These are phyloP conservation scores for Yamadazyma spencermartinsiae DNA, from an alignment of 1,139 yeast genomes.

Conservation along the genomic window DNA sequence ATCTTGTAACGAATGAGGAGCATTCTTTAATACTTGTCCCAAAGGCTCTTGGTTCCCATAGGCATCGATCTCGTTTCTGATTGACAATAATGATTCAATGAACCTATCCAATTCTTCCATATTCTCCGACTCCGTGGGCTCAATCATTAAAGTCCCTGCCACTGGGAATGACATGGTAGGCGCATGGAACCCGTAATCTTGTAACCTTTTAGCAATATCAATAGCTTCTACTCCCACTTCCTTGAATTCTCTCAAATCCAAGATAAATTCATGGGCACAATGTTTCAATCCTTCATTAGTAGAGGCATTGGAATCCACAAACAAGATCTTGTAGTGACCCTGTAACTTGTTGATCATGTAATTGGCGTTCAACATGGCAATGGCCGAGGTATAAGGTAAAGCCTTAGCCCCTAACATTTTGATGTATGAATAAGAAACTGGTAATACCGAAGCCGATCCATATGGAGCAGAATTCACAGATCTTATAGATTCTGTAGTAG, in stretches of 20 bases:
- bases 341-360: constrained; percentile 83
- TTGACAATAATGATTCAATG: constrained; percentile 81
- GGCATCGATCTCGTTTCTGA: constrained; percentile 80
- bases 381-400: constrained; percentile 78
- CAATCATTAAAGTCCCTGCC: constrained; percentile 95
- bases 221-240: constrained; percentile 85
- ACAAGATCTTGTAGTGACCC: constrained; percentile 72
- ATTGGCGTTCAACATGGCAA: constrained; percentile 94
- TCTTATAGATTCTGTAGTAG: constrained; percentile 56
- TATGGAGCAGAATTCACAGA: constrained; percentile 93
- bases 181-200: constrained; percentile 98
- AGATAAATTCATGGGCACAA: constrained; percentile 95
- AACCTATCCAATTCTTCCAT: constrained; percentile 86
- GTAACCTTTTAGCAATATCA: constrained; percentile 94
- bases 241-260: constrained; percentile 87
- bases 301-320: constrained; percentile 53
- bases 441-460: constrained; percentile 91
- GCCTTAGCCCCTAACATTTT: constrained; percentile 89
- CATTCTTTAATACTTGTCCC: constrained; percentile 78
- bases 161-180: constrained; percentile 99
- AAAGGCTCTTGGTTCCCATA: constrained; percentile 64
- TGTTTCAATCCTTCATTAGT: constrained; percentile 59
- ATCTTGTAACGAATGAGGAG: constrained; percentile 90
- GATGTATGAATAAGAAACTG: constrained; percentile 92
- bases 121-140: constrained; percentile 95